Percentiles rank a stretch among this genome's conserved stretches.
Conservation (phyloP, 2,329 filamentous ascomycete species). For the Verticillium tricorpus region DNA sequence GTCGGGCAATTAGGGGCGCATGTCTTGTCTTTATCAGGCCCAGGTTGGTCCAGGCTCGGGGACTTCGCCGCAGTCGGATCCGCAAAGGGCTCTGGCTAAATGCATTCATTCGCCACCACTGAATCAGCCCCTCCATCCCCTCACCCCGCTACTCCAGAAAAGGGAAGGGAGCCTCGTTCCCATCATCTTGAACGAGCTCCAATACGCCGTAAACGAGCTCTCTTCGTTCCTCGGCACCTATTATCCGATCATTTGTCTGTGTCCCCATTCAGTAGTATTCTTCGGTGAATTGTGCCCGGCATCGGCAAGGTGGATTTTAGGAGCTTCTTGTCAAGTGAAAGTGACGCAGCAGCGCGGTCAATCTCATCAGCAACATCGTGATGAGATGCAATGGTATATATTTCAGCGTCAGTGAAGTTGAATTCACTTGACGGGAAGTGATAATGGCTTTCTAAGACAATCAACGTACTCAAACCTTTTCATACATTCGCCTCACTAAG, state of each 20-base stretch:
- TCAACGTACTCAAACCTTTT: not conserved
- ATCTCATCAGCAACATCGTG: not conserved
- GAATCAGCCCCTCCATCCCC: not conserved
- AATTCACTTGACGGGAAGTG: not conserved
- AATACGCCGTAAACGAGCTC: not conserved
- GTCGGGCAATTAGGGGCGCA: not conserved
- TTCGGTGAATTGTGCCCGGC: not conserved
- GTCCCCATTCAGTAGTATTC: not conserved
- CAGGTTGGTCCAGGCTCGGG: not conserved
- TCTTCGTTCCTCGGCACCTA: not conserved
- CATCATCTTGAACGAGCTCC: not conserved
- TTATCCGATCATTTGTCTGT: not conserved
- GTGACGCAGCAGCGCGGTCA: not conserved
- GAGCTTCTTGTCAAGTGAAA: not conserved
- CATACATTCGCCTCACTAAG: not conserved
- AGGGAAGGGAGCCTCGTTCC: not conserved
- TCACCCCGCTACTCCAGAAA: not conserved
- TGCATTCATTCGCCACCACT: not conserved
- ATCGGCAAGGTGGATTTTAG: not conserved
- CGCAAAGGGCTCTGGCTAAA: not conserved
- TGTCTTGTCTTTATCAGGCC: not conserved
- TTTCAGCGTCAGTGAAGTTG: not conserved
- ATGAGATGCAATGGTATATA: not conserved
- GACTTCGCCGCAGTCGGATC: not conserved
- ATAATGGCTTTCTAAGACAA: not conserved